A percentile compares a stretch with the other conserved stretches of the same genome.
These are phyloP conservation scores for Tetraselmis chui DNA, from an alignment of 139 green algal genomes.

Conservation along the genomic window DNA sequence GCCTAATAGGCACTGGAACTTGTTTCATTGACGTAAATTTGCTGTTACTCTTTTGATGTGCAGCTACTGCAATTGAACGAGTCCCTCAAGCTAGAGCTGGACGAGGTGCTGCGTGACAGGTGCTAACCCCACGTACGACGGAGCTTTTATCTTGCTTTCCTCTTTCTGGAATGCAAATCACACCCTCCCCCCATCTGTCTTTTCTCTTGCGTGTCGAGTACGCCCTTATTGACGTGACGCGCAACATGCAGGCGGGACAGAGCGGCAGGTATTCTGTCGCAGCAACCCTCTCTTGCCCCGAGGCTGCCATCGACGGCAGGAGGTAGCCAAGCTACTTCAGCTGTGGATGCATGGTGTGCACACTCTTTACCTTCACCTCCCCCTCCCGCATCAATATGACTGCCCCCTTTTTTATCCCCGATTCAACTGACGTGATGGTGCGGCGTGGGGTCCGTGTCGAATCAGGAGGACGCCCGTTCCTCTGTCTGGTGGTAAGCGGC, in stretches of 20 bases:
- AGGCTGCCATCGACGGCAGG: neutral
- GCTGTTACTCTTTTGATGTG: no score
- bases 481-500: neutral
- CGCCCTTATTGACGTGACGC: no score
- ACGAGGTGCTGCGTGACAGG: neutral
- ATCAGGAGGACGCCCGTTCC: neutral
- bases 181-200: no score
- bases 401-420: no score
- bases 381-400: neutral
- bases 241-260: neutral
- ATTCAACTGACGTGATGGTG: neutral
- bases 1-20: no score
- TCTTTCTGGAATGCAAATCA: no score
- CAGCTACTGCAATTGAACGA: neutral
- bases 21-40: no score
- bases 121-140: neutral
- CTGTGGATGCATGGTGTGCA: neutral
- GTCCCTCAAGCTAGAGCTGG: neutral
- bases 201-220: no score
- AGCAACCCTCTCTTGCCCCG: neutral
- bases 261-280: neutral
- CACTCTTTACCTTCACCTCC: no score
- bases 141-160: no score
- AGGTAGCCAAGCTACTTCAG: neutral
- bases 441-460: no score